Evolutionary conservation across 768 basidiomycete genomes (phyloP).

Genomic region (Boletus sp.): DNA sequence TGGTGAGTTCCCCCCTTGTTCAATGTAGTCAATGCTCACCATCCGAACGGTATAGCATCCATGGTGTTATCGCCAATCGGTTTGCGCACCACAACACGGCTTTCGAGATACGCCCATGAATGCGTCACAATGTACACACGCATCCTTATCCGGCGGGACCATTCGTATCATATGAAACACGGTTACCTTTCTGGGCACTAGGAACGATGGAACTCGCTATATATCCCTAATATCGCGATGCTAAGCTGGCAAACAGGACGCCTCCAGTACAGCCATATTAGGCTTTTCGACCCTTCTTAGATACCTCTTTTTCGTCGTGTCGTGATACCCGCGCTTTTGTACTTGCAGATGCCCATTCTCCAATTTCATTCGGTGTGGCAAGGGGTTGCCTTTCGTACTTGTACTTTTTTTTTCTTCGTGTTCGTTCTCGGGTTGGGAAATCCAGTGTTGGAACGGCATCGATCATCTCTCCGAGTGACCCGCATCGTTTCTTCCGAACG

Average conservation of each 20-base stretch:
- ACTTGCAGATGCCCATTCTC: background rate
- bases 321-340: slow-evolving; percentile 16
- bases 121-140: slow-evolving; percentile 29
- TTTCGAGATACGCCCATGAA: slow-evolving; percentile 11
- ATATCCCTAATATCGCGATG: slow-evolving; percentile 21
- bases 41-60: slow-evolving; percentile 2
- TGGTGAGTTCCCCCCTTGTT: slow-evolving; percentile 2
- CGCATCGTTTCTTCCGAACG: background rate
- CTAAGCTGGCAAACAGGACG: slow-evolving; percentile 7
- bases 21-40: background rate
- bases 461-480: no score
- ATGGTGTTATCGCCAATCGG: background rate
- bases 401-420: background rate
- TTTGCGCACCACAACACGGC: background rate
- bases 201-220: slow-evolving; percentile 11
- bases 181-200: slow-evolving; percentile 1
- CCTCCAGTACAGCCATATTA: background rate
- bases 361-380: slow-evolving; percentile 15
- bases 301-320: slow-evolving; percentile 10
- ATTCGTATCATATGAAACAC: slow-evolving; percentile 1
- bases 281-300: background rate
- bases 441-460: background rate
- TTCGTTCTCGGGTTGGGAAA: background rate
- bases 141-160: slow-evolving; percentile 21
- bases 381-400: slow-evolving; percentile 14